A percentile compares a stretch with the other conserved stretches of the same genome.
Conservation (phyloP, 768 basidiomycete species). For the Punctularia strigosozonata region DNA sequence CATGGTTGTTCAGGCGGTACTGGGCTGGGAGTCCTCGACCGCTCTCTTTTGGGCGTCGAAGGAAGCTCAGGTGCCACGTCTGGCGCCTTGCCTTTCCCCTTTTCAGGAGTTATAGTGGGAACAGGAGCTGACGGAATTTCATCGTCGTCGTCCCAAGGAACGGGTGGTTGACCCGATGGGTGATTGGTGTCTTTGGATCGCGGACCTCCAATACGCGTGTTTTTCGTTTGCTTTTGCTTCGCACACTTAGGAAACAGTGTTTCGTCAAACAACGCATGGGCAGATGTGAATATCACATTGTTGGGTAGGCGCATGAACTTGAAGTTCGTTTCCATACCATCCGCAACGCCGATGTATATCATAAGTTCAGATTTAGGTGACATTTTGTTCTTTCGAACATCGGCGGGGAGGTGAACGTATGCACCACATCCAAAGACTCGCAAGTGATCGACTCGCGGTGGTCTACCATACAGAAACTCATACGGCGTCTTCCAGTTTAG, state of each 20-base stretch:
- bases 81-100: no score
- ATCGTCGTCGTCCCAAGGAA: slow-evolving; percentile 4
- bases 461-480: no score
- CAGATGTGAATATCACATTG: slow-evolving; percentile 3
- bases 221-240: neutral
- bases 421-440: no score
- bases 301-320: slow-evolving; percentile 4
- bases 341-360: slow-evolving; percentile 2
- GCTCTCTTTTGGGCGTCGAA: neutral
- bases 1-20: neutral
- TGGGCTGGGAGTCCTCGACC: neutral
- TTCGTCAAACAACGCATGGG: slow-evolving; percentile 2
- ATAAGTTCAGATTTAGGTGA: neutral
- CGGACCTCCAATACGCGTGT: neutral
- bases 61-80: no score
- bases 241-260: slow-evolving; percentile 6
- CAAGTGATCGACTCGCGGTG: no score
- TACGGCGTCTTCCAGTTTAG: no score
- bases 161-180: no score
- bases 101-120: no score
- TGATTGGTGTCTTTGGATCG: no score
- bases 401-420: no score
- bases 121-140: slow-evolving; percentile 1
- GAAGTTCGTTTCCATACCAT: neutral
- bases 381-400: no score